These are phyloP conservation scores for Phoma herbarum DNA, from an alignment of 2,329 filamentous ascomycete species.

Conservation along the genomic window DNA sequence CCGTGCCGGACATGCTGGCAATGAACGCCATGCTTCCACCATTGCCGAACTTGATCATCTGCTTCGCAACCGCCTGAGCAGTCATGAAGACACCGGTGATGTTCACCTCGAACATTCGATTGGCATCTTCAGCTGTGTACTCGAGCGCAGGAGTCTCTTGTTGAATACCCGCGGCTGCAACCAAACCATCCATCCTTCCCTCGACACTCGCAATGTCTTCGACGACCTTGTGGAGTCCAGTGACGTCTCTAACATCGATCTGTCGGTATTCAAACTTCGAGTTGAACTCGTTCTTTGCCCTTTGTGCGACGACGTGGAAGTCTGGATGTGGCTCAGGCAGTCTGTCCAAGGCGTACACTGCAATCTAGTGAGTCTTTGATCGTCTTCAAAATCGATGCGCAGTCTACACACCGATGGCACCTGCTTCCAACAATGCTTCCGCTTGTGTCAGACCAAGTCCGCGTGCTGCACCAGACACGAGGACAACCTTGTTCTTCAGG, in stretches of 20 bases:
- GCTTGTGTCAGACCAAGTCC: constrained; percentile 78
- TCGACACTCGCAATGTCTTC: constrained; percentile 73
- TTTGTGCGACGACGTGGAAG: constrained; percentile 71
- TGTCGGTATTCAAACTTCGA: constrained; percentile 77
- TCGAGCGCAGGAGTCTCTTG: constrained; percentile 85
- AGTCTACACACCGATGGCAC: constrained; percentile 68
- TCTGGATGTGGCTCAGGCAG: constrained; percentile 66
- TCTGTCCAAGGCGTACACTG: constrained; percentile 73
- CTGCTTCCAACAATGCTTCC: constrained; percentile 77
- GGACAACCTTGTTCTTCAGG: constrained; percentile 73
- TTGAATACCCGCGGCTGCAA: constrained; percentile 79
- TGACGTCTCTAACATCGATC: constrained; percentile 80
- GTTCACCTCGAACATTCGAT: constrained; percentile 70
- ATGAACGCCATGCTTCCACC: constrained; percentile 70
- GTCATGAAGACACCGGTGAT: constrained; percentile 71
- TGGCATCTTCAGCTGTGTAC: constrained; percentile 70
- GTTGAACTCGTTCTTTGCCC: constrained; percentile 70
- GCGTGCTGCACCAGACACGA: constrained; percentile 75
- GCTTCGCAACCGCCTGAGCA: constrained; percentile 68
- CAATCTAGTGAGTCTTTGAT: not conserved
- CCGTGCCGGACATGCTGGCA: constrained; percentile 68
- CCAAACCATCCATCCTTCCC: constrained; percentile 79
- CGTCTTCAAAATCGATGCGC: not conserved
- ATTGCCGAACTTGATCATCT: constrained; percentile 68
- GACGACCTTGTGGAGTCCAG: constrained; percentile 72